Evolutionary conservation across 768 basidiomycete genomes (phyloP).

Genomic region (Termitomyces sp.): DNA sequence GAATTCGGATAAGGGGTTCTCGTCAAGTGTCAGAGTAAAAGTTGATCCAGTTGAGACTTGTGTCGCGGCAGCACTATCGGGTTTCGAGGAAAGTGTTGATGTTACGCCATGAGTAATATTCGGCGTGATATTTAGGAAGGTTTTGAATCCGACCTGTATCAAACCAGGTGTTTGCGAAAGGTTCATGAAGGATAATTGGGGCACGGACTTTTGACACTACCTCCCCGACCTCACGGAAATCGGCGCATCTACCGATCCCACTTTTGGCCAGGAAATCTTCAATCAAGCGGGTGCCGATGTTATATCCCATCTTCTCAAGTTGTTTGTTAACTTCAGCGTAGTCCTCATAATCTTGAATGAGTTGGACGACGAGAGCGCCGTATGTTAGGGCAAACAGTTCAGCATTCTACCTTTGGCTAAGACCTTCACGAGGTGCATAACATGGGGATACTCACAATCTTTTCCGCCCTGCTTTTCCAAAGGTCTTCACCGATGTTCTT

Average conservation of each 20-base stretch:
- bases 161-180: background rate
- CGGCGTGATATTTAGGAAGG: conserved; percentile 92
- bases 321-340: conserved; percentile 94
- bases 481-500: conserved; percentile 91
- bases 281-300: conserved; percentile 92
- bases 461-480: conserved; percentile 93
- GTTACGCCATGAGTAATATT: conserved; percentile 64
- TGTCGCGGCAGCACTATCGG: conserved; percentile 34
- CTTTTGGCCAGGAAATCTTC: conserved; percentile 97
- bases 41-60: conserved; percentile 46
- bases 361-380: conserved; percentile 94
- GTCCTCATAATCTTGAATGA: conserved; percentile 99
- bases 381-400: conserved; percentile 97
- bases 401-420: conserved; percentile 65
- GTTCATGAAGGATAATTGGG: background rate
- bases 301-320: conserved; percentile 99
- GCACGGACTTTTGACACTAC: conserved; percentile 82
- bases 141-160: conserved; percentile 91
- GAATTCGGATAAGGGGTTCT: conserved; percentile 96
- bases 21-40: conserved; percentile 86
- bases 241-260: conserved; percentile 83
- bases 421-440: conserved; percentile 1
- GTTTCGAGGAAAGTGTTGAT: conserved; percentile 46
- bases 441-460: conserved; percentile 61
- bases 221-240: conserved; percentile 94